Conservation (phyloP, 163 green algal genomes). For the Coccomyxa subellipsoidea region DNA sequence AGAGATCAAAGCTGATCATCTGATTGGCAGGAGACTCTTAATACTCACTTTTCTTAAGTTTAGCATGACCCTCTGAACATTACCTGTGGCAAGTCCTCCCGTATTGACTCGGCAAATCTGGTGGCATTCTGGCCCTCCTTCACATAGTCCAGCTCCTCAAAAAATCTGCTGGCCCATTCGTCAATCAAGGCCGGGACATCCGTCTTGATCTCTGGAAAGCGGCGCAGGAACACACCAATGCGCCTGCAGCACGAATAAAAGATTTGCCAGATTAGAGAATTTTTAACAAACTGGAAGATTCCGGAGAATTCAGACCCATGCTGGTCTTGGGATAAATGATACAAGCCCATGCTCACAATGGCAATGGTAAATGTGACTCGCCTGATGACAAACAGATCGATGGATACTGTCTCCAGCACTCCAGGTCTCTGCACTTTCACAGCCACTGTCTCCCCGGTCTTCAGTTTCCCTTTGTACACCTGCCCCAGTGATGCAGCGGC, state of each 20-base stretch:
- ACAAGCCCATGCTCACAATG: neutral
- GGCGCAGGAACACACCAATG: slow-evolving; percentile 44
- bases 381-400: slow-evolving; percentile 92
- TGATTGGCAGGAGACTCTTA: too few relatives aligned
- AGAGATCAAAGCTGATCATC: too few relatives aligned
- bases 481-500: slow-evolving; percentile 79
- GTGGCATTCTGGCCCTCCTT: slow-evolving; percentile 84
- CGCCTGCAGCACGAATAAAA: slow-evolving; percentile 1
- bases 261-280: too few relatives aligned
- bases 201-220: slow-evolving; percentile 59
- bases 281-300: too few relatives aligned
- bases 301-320: neutral
- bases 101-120: slow-evolving; percentile 84
- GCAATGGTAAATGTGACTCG: neutral
- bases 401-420: slow-evolving; percentile 90
- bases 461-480: slow-evolving; percentile 62
- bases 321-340: neutral
- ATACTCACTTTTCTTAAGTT: too few relatives aligned
- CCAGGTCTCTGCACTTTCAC: slow-evolving; percentile 87
- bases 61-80: neutral
- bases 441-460: slow-evolving; percentile 81
- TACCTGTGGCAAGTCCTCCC: slow-evolving; percentile 86
- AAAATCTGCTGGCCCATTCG: slow-evolving; percentile 95
- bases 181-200: slow-evolving; percentile 94
- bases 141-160: slow-evolving; percentile 97